Evolutionary conservation across 2,329 filamentous ascomycete genomes (phyloP), one percentile per base, ranked within the genome.

Genomic region (Chalaropsis thielavioides): DNA sequence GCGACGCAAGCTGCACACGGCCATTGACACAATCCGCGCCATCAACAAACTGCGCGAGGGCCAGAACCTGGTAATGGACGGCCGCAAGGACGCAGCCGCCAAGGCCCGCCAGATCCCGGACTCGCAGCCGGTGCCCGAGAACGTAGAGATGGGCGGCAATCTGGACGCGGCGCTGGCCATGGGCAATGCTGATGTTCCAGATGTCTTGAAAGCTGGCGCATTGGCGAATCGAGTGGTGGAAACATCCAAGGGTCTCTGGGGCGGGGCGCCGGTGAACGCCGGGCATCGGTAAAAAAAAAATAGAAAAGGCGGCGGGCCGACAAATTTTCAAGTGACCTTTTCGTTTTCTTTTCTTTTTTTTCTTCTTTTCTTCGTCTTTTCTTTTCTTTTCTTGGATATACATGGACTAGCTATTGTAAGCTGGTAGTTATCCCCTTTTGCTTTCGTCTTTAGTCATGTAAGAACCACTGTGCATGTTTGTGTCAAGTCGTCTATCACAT

Each of bases 11-110:
- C 76, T 88, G 61, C 85, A 88, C 70, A 84, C 85, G 40, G 85
- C 85, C 65, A 88, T 88, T 72, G 85, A 88, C 72, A 88, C 85
- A 1, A 84, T 88, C 60, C 79, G 85, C 61, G 85, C 85, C 41
- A 88, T 88, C 72, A 87, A 88, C 75, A 88, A 87, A 76, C 75
- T 88, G 59, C 80, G 84, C 66, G 85, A 87, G 73, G 82, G 83
- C 1, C 82, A 84, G 70, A 76, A 81, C 68, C 75, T 79, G 22
- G 76, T 84, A 69, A 86, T 86, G 83, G 81, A 86, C 69, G 84
- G 84, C 15, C 44, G 61, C 41, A 54, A 61, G 60, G 63, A 54
- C 24, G 24, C 19, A 8, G 40, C 61, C 4, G 41, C 41, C 27
- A 65, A 60, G 59, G 63, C 40, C 24, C 44, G 41, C 13, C 44